Evolutionary conservation across 1,284 basidiomycete species (phyloP).

Genomic region (Boletus hoseneyae): DNA sequence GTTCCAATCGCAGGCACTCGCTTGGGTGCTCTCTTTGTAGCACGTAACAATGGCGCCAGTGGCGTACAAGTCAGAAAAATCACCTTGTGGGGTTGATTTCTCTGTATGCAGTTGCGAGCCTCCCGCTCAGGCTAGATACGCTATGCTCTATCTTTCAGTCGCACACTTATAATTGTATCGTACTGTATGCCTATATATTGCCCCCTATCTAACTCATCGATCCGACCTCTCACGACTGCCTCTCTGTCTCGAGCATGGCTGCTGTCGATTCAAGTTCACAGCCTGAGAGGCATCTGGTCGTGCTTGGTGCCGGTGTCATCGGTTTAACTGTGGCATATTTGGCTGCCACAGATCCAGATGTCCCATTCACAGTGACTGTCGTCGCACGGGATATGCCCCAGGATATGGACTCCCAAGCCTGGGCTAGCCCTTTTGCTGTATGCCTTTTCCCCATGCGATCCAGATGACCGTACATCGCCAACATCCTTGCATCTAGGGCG

Average conservation of each 20-base stretch:
- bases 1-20: constrained; percentile 36
- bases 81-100: constrained; percentile 43
- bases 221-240: neutral
- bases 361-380: constrained; percentile 47
- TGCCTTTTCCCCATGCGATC: constrained; percentile 22
- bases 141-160: neutral
- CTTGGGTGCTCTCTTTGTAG: constrained; percentile 47
- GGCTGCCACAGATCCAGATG: constrained; percentile 28
- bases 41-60: constrained; percentile 29
- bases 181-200: neutral
- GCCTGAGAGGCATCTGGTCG: constrained; percentile 35
- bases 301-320: constrained; percentile 54
- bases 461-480: neutral
- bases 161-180: neutral
- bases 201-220: constrained; percentile 8
- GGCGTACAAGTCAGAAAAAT: constrained; percentile 42
- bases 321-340: constrained; percentile 45
- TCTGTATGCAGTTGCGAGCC: too few species aligned
- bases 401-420: constrained; percentile 55
- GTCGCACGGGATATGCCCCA: constrained; percentile 66
- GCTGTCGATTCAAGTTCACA: constrained; percentile 1
- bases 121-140: too few species aligned
- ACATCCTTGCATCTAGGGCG: constrained; percentile 41
- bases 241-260: constrained; percentile 12
- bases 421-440: constrained; percentile 72